Base-by-base conservation (phyloP, 2,329 filamentous ascomycete species). In the Pseudocercospora vitis region DNA sequence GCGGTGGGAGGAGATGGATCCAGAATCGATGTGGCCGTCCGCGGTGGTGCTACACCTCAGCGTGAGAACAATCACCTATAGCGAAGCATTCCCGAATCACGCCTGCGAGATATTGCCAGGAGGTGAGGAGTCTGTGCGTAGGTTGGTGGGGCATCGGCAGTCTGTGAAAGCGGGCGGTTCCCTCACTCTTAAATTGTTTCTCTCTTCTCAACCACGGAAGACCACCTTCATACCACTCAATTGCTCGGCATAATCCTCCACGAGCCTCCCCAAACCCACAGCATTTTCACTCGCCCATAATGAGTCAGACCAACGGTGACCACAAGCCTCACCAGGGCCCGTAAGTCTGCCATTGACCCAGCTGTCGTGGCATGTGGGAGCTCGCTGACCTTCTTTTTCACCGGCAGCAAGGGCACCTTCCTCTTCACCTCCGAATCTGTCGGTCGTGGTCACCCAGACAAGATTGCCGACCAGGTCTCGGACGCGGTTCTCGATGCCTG, bases 401-500 rank as follows among this genome's bases (percentile, higher is more conserved):
- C 14, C 26, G 29, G 44, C 53, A 62, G 60, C 47, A 61, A 57
- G 55, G 60, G 60, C 58, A 58, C 49, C 39, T 62, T 62, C 52
- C 60, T 62, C 66, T 78, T 78, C 74, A 78, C 76, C 57, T 78
- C 76, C 60, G 76, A 78, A 71, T 78, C 76, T 40, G 76, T 79
- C 56, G 76, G 76, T 54, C 66, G 64, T 48, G 67, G 67, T 50
- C 67, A 69, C 63, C 68, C 70, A 37, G 68, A 70, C 65, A 71
- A 64, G 58, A 67, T 66, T 52, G 64, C 63, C 76, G 94, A 99
- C 75, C 94, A 99, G 81, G 89, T 97, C 71, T 97, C 92, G 61
- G 94, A 99, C 80, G 92, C 94, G 69, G 84, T 99, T 71, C 91
- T 99, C 80, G 94, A 99, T 82, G 94, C 94, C 79, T 97, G 94